Percentiles rank a stretch among this genome's conserved stretches.
phyloP scores from a whole-genome alignment of 1,284 basidiomycete genomes.

The Cutaneotrichosporon cutaneum region DNA sequence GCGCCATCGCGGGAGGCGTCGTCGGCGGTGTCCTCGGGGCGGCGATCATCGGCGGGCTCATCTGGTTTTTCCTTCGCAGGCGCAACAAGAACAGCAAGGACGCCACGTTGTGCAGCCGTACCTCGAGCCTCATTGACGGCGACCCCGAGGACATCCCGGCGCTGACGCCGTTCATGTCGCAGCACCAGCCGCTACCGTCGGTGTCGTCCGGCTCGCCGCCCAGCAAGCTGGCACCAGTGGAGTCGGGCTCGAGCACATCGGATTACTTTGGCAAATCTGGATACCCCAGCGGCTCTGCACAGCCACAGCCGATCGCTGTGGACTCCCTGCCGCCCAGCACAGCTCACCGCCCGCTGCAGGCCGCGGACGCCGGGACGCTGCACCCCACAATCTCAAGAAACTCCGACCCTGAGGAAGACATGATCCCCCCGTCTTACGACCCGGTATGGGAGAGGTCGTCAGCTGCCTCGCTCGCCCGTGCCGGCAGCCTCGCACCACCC shows the following conservation, averaged over 20 bases:
- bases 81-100: constrained; percentile 1
- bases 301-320: background rate
- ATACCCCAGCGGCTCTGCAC: background rate
- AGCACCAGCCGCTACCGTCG: background rate
- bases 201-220: background rate
- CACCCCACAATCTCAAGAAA: background rate
- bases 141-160: background rate
- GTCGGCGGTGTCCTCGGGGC: background rate
- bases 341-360: background rate
- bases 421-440: background rate
- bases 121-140: background rate
- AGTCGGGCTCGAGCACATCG: background rate
- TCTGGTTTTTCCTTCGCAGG: background rate
- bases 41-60: background rate
- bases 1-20: constrained; percentile 5
- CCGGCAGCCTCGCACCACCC: background rate
- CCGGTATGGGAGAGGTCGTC: background rate
- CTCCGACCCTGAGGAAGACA: background rate
- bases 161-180: background rate
- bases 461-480: background rate
- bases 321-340: background rate
- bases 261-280: background rate
- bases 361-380: background rate
- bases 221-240: background rate
- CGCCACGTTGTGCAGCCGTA: background rate